Base-by-base conservation (phyloP, 2,329 filamentous ascomycete species). In the Fusarium guadeloupense region DNA sequence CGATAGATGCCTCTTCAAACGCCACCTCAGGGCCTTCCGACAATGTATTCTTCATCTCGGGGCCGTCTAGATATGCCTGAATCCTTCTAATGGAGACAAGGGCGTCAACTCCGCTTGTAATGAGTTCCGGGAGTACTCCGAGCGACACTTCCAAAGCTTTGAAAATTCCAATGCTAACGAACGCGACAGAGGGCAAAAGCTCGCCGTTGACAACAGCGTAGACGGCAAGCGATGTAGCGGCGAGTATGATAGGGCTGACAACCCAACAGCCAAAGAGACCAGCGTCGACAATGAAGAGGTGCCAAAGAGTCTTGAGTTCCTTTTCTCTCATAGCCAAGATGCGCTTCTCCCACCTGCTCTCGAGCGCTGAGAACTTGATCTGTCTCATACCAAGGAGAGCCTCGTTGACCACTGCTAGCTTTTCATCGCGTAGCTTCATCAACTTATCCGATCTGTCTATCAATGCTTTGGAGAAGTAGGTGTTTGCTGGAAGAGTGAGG, bases 311-410 rank as follows among this genome's bases (percentile, higher is more conserved):
- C 6, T 76, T 74, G 9, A 94, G 80, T 71, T 94, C 91, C 40
- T 82, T 83, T 37, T 87, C 83, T 68, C 91, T 81, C 84, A 59
- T 82, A 74, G 59, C 81, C 75, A 71, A 61, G 35, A 95, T 90
- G 58, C 88, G 89, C 14, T 81, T 79, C 71, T 92, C 86, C 91
- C 91, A 94, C 65, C 90, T 85, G 17, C 79, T 76, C 72, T 94
- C 91, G 3, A 92, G 76, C 1, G 91, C 91, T 1, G 90, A 90
- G 66, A 94, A 93, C 69, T 95, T 95, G 76, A 95, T 92, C 73
- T 95, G 91, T 2, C 90, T 85, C 62, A 94, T 93, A 8, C 91
- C 91, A 66, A 90, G 85, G 2, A 95, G 77, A 1, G 89, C 89
- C 73, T 95, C 91, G 1, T 90, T 90, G 25, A 95, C 83, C 13